Percentiles rank a stretch among this genome's conserved stretches.
Evolutionary conservation across 768 basidiomycete species (phyloP).

Genomic region (Asterophora parasitica): DNA sequence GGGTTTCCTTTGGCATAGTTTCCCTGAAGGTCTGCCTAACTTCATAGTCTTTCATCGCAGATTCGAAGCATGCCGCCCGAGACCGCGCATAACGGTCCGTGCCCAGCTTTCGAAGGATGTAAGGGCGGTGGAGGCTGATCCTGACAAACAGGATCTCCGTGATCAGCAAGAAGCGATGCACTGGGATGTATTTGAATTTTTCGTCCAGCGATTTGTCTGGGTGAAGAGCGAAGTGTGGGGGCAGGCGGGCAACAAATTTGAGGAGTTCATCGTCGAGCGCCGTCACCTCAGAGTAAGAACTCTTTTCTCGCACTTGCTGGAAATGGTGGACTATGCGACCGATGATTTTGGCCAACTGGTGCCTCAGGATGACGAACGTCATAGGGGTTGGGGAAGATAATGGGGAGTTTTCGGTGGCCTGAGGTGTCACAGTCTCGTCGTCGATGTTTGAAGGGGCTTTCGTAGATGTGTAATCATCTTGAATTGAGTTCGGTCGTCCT

Average conservation of each 20-base stretch:
- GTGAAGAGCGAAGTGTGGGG: slow-evolving; percentile 71
- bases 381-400: slow-evolving; percentile 72
- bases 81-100: slow-evolving; percentile 82
- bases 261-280: slow-evolving; percentile 80
- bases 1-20: slow-evolving; percentile 55
- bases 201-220: slow-evolving; percentile 79
- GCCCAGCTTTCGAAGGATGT: slow-evolving; percentile 72
- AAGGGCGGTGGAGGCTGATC: slow-evolving; percentile 82
- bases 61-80: slow-evolving; percentile 84
- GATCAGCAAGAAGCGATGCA: slow-evolving; percentile 84
- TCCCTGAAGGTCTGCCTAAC: slow-evolving; percentile 69
- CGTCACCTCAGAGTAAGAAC: slow-evolving; percentile 80
- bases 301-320: slow-evolving; percentile 74
- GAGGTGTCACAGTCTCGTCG: slow-evolving; percentile 44
- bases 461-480: slow-evolving; percentile 86
- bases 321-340: slow-evolving; percentile 92
- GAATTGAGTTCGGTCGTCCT: slow-evolving; percentile 85
- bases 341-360: slow-evolving; percentile 78
- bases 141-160: slow-evolving; percentile 88
- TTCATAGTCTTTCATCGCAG: slow-evolving; percentile 81
- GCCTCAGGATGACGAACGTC: slow-evolving; percentile 85
- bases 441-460: slow-evolving; percentile 69
- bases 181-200: slow-evolving; percentile 57
- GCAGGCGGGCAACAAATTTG: slow-evolving; percentile 69
- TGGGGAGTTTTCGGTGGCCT: slow-evolving; percentile 47